phyloP scores from a whole-genome alignment of 257 asterid species.

The Ajuga chamaepitys region DNA sequence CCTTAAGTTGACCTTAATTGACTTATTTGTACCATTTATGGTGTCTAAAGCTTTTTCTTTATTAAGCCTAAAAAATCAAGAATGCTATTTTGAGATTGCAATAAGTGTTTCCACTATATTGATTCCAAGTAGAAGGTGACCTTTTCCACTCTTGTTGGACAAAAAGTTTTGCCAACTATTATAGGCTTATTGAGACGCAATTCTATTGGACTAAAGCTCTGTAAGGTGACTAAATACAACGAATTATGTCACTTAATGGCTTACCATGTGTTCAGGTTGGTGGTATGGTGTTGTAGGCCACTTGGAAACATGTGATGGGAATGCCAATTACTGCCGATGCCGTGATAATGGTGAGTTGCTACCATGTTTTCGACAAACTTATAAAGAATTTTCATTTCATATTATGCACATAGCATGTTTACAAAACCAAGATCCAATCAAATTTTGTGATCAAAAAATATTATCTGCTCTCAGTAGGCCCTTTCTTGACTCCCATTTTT shows the following conservation, averaged over 20 bases:
- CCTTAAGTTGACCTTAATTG: conserved; percentile 17
- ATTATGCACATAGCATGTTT: background rate
- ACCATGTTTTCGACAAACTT: conserved; percentile 9
- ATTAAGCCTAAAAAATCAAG: background rate
- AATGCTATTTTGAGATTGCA: background rate
- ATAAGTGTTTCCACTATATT: background rate
- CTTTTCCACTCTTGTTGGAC: conserved; percentile 24
- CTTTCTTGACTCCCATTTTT: conserved; percentile 22
- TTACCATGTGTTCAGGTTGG: conserved; percentile 60
- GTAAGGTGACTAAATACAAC: conserved; percentile 21
- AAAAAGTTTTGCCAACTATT: conserved; percentile 15
- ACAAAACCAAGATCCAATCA: background rate
- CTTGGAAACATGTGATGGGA: conserved; percentile 80
- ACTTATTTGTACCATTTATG: conserved; percentile 10
- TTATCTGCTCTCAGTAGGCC: conserved; percentile 26
- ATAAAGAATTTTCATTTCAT: background rate
- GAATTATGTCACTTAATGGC: conserved; percentile 14
- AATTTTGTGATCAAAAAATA: conserved; percentile 9
- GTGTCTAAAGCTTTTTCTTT: background rate
- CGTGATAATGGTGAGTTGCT: conserved; percentile 69
- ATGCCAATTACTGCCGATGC: conserved; percentile 62
- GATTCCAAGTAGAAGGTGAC: conserved; percentile 16
- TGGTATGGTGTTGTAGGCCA: conserved; percentile 98
- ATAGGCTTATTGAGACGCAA: conserved; percentile 2
- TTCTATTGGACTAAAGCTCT: conserved; percentile 7